These are phyloP conservation scores for Alternaria rosae DNA, from an alignment of 2,329 filamentous ascomycete genomes.

Conservation along the genomic window DNA sequence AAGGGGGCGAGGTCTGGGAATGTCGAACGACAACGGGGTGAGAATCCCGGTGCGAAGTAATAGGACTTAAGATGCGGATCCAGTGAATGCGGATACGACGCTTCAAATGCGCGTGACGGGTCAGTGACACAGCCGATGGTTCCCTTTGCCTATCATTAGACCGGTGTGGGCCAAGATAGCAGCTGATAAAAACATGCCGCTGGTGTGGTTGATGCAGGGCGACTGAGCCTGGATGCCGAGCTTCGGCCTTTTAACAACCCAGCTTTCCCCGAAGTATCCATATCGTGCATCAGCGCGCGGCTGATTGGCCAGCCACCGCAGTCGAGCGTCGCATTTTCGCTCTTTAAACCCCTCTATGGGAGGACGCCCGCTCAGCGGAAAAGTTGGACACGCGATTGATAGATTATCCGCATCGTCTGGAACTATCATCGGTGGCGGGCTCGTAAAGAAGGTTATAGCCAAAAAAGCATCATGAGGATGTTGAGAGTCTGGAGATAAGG, in stretches of 20 bases:
- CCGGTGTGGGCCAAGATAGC: slow-evolving; percentile 30
- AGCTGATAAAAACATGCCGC: slow-evolving; percentile 37
- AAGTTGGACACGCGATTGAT: slow-evolving; percentile 32
- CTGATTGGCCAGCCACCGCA: slow-evolving; percentile 29
- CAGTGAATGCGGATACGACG: slow-evolving; percentile 19
- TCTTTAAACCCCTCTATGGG: slow-evolving; percentile 30
- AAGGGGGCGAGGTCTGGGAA: slow-evolving; percentile 16
- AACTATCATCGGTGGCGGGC: slow-evolving; percentile 8
- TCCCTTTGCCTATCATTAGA: slow-evolving; percentile 31
- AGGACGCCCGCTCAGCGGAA: slow-evolving; percentile 34
- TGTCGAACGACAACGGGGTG: slow-evolving; percentile 30
- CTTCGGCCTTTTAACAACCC: slow-evolving; percentile 26
- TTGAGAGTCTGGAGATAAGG: slow-evolving; percentile 19
- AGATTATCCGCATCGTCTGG: slow-evolving; percentile 14
- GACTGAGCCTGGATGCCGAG: slow-evolving; percentile 29
- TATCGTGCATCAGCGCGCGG: slow-evolving; percentile 25
- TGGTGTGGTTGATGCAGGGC: slow-evolving; percentile 29
- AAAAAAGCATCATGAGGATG: slow-evolving; percentile 11
- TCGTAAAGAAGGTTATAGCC: slow-evolving; percentile 10
- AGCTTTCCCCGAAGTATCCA: slow-evolving; percentile 15
- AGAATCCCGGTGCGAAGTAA: slow-evolving; percentile 24
- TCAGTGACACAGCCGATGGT: slow-evolving; percentile 37
- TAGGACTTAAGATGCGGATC: slow-evolving; percentile 28
- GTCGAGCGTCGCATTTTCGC: slow-evolving; percentile 2
- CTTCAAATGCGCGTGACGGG: slow-evolving; percentile 30